Conservation (phyloP, 1,284 basidiomycete species). For the Apiotrichum domesticum region DNA sequence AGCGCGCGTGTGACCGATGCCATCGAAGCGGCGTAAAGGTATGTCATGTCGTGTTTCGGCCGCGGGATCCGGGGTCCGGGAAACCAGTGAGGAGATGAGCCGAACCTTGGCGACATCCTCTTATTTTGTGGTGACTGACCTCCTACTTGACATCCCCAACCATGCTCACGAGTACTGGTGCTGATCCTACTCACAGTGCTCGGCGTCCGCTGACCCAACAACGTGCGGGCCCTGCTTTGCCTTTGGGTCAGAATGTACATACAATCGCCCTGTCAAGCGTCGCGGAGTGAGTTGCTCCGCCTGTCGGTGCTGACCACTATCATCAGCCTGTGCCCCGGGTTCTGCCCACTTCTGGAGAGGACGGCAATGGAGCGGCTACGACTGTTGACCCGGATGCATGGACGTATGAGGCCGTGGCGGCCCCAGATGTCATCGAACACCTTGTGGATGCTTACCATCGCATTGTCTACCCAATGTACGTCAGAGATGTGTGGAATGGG, state of each 20-base stretch:
- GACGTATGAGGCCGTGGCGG: constrained; percentile 29
- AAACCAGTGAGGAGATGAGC: too few species aligned
- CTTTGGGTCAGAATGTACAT: constrained; percentile 39
- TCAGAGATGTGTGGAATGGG: too few species aligned
- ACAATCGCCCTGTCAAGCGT: constrained; percentile 38
- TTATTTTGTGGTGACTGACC: too few species aligned
- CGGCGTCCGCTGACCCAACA: constrained; percentile 19
- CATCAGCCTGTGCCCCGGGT: too few species aligned
- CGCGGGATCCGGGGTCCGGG: background rate
- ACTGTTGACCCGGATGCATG: constrained; percentile 7
- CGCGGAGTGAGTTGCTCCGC: constrained; percentile 33
- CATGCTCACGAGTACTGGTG: too few species aligned
- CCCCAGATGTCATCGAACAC: constrained; percentile 24
- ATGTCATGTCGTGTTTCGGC: constrained; percentile 1
- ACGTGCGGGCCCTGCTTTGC: constrained; percentile 37
- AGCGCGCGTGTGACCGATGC: constrained; percentile 44
- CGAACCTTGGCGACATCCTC: too few species aligned
- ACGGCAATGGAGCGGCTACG: background rate
- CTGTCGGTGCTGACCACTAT: too few species aligned
- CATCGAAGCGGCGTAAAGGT: constrained; percentile 42
- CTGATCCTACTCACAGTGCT: constrained; percentile 23
- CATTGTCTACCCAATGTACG: constrained; percentile 39
- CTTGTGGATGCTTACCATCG: constrained; percentile 29
- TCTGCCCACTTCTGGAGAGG: background rate
- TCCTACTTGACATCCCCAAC: too few species aligned